phyloP scores from a whole-genome alignment of 75 land plant genomes.

The Cunninghamia lanceolata region DNA sequence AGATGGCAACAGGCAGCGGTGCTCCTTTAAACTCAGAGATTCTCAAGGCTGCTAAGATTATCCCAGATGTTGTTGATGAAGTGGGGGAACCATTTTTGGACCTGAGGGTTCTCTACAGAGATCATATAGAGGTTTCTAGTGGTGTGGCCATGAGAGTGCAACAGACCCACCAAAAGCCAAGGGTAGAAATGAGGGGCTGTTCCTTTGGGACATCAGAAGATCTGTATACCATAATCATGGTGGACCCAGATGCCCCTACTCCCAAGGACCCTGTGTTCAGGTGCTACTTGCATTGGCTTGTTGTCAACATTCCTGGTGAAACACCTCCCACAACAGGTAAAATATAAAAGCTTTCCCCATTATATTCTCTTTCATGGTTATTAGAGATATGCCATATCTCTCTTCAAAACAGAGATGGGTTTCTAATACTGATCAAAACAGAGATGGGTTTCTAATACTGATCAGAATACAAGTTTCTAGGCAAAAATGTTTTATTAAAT shows the following conservation, averaged over 20 bases:
- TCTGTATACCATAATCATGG: slow-evolving; percentile 19
- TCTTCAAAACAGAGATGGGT: background rate
- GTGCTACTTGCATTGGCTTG: slow-evolving; percentile 24
- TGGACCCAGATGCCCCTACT: slow-evolving; percentile 28
- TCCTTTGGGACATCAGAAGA: background rate
- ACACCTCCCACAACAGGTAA: slow-evolving; percentile 21
- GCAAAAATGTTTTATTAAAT: background rate
- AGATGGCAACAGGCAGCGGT: slow-evolving; percentile 11
- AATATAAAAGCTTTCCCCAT: background rate
- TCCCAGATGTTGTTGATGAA: slow-evolving; percentile 17
- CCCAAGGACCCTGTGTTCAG: slow-evolving; percentile 4
- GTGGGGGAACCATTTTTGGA: slow-evolving; percentile 4
- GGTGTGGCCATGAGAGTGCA: slow-evolving; percentile 20
- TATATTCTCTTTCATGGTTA: background rate
- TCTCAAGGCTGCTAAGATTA: slow-evolving; percentile 7
- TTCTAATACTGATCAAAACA: too few relatives aligned
- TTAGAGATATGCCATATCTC: background rate
- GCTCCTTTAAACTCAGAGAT: slow-evolving; percentile 9
- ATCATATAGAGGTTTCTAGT: slow-evolving; percentile 17
- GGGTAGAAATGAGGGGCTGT: slow-evolving; percentile 21
- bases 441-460: too few relatives aligned
- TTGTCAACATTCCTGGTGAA: slow-evolving; percentile 21
- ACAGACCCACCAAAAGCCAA: slow-evolving; percentile 18
- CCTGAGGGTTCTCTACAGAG: slow-evolving; percentile 23
- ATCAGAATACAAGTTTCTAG: background rate